Evolutionary conservation across 768 basidiomycete species (phyloP), one percentile per base, ranked within the genome.

Genomic region (Pleurotus tuber-regium): DNA sequence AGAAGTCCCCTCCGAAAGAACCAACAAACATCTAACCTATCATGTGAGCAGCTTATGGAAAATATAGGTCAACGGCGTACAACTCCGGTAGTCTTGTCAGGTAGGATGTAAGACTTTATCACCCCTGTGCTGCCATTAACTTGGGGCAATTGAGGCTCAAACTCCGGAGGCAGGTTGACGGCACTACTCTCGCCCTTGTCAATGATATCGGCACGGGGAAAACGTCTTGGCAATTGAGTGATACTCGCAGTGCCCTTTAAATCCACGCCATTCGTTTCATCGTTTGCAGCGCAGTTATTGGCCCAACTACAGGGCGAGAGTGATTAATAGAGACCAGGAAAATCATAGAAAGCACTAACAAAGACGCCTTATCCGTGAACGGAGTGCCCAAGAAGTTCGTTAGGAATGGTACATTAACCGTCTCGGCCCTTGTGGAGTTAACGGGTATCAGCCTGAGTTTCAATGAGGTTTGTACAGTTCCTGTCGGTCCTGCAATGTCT

Each of bases 11-110:
- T 19, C 64, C 72, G 57, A 86, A 86, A 0, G 81, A 80, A 12
- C 83, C 81, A 3, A 84, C 73, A 56, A 79, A 82, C 75, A 83
- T 81, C 79, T 83, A 57, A 5, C 19, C 18, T 16, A 33, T 44
- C 6, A 49, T 25, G 6, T 57, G 36, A 43, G 43, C 36, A 43
- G 12, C 23, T 18, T 8, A 7, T 41, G 19, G 10, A 26, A 14
- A 18, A 41, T 16, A 14, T 11, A 14, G 23, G 28, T 38, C 18
- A 3, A n/a, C 4, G 6, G 71, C 79, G 57, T 50, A 83, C 80
- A 4, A 84, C 84, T 12, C 82, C 83, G 1, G 82, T 84, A 54
- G 73, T 72, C 19, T 76, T 78, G 52, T 74, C 77, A 2, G 80
- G 76, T 7, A 84, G 66, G 21, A 84, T 68, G 59, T 70, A 84